These are phyloP conservation scores for Pseudocohnilembus persalinus DNA, from an alignment of 169 alveolate species.

Conservation along the genomic window DNA sequence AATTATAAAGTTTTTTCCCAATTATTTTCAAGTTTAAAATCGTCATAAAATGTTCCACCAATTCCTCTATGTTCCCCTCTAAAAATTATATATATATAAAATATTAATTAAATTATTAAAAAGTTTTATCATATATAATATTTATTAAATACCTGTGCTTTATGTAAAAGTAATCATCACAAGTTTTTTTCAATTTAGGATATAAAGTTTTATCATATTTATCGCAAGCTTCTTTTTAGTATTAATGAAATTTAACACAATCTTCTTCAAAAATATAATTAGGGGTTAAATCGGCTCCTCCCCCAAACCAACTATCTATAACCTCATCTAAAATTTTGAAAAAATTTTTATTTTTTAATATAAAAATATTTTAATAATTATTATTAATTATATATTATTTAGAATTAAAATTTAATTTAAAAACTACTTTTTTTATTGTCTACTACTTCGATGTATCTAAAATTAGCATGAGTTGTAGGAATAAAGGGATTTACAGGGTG, in stretches of 20 bases:
- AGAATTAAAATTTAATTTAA: background rate
- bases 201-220: conserved; percentile 63
- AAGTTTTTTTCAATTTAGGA: conserved; percentile 75
- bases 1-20: conserved; percentile 32
- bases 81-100: background rate
- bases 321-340: conserved; percentile 37
- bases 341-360: background rate
- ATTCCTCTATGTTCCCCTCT: conserved; percentile 85
- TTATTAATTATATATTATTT: no score
- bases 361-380: background rate
- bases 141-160: conserved; percentile 49
- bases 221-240: conserved; percentile 76
- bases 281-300: conserved; percentile 91
- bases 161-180: conserved; percentile 84
- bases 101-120: no score
- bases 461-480: conserved; percentile 87
- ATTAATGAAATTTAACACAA: conserved; percentile 77
- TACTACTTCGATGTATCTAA: conserved; percentile 73
- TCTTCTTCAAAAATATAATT: conserved; percentile 81
- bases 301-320: conserved; percentile 90
- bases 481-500: conserved; percentile 86
- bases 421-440: conserved; percentile 42
- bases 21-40: conserved; percentile 54
- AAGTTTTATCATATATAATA: background rate
- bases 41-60: conserved; percentile 92